phyloP scores from a whole-genome alignment of 768 basidiomycete species.

The Rhizopogon roseolus region DNA sequence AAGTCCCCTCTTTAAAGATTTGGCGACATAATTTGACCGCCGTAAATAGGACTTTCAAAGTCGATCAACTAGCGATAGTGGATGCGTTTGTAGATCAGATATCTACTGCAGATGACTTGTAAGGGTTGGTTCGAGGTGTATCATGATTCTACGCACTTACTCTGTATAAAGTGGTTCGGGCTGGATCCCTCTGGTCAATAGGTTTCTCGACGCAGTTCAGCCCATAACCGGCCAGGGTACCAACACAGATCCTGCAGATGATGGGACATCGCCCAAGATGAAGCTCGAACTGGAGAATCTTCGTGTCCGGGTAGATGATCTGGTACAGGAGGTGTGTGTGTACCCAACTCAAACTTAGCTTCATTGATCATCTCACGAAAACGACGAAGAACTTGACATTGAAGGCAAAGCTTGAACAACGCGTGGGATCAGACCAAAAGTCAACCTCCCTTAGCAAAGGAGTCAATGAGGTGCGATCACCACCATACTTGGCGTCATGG shows the following conservation, averaged over 20 bases:
- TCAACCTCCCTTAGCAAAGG: conserved; percentile 41
- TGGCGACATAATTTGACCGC: conserved; percentile 1
- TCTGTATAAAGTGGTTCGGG: neutral
- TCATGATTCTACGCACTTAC: neutral
- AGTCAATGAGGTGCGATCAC: conserved; percentile 49
- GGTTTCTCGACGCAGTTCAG: conserved; percentile 53
- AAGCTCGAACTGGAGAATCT: conserved; percentile 61
- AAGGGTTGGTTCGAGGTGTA: neutral
- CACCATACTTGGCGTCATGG: neutral
- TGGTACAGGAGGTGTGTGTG: conserved; percentile 54
- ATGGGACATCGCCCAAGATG: conserved; percentile 35
- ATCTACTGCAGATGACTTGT: neutral
- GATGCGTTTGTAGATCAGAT: conserved; percentile 51
- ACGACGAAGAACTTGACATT: neutral
- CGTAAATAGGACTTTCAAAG: conserved; percentile 52
- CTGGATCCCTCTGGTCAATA: neutral
- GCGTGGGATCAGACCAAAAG: conserved; percentile 16
- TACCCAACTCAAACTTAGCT: neutral
- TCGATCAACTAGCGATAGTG: conserved; percentile 51
- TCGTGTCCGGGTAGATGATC: conserved; percentile 53
- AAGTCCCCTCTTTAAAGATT: conserved; percentile 21
- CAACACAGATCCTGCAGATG: conserved; percentile 38
- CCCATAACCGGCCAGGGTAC: conserved; percentile 60
- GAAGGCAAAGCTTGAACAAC: neutral
- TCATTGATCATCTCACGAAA: conserved; percentile 20